A percentile compares a stretch with the other conserved stretches of the same genome.
Conservation (phyloP, 2,329 filamentous ascomycete species). For the Claviceps sp. region DNA sequence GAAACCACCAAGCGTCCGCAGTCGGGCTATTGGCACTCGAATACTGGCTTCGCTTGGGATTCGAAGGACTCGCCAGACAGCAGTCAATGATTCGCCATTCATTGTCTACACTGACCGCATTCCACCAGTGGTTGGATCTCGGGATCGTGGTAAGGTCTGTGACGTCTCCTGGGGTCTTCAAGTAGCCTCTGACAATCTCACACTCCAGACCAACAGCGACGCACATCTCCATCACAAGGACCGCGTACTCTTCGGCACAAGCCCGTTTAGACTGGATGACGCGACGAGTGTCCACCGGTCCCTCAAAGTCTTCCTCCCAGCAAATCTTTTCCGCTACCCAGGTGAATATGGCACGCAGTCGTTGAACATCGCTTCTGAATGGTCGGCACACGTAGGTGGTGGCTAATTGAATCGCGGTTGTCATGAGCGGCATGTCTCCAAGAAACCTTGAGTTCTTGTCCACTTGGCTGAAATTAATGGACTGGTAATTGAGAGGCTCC, state of each 20-base stretch:
- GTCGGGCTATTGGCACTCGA: slow-evolving; percentile 55
- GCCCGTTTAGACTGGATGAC: slow-evolving; percentile 75
- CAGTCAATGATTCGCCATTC: slow-evolving; percentile 97
- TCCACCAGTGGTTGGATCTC: slow-evolving; percentile 96
- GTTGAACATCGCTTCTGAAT: slow-evolving; percentile 86
- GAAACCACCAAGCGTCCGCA: slow-evolving; percentile 87
- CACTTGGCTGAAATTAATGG: slow-evolving; percentile 70
- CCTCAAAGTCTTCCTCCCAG: slow-evolving; percentile 92
- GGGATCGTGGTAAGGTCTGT: slow-evolving; percentile 70
- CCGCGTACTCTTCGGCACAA: slow-evolving; percentile 79
- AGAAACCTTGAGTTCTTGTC: slow-evolving; percentile 95
- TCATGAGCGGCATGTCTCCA: slow-evolving; percentile 66
- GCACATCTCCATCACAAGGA: slow-evolving; percentile 88
- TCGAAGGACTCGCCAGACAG: slow-evolving; percentile 79
- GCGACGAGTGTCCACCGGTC: slow-evolving; percentile 66
- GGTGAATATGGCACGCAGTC: slow-evolving; percentile 86
- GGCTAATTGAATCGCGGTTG: slow-evolving; percentile 68
- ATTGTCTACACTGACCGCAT: slow-evolving; percentile 79
- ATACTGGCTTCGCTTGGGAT: slow-evolving; percentile 66
- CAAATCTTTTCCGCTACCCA: slow-evolving; percentile 92
- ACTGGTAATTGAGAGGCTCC: slow-evolving; percentile 68
- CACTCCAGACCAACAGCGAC: slow-evolving; percentile 74
- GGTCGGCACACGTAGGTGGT: slow-evolving; percentile 89
- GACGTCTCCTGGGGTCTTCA: slow-evolving; percentile 79
- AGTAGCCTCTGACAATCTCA: slow-evolving; percentile 76